Evolutionary conservation across 2,329 filamentous ascomycete genomes (phyloP), one percentile per base, ranked within the genome.

Genomic region (Aspergillus sp.): DNA sequence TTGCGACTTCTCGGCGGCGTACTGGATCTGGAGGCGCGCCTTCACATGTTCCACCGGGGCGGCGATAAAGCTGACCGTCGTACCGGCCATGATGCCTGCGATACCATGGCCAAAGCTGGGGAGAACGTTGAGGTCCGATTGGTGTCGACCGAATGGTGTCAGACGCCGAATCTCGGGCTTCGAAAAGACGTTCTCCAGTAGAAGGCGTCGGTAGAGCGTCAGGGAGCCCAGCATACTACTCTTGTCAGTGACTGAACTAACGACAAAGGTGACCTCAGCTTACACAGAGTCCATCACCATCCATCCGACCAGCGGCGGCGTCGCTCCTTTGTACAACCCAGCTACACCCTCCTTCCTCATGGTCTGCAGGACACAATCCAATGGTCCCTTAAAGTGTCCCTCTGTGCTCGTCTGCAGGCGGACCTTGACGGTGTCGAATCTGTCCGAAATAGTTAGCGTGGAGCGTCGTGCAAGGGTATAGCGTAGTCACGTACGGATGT

Each of bases 381-480:
- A 70, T 0, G 94, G 92, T 0, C 94, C 94, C 58, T 79, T 80
- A 79, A 99, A 99, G 62, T 89, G 90, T 1, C 84, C 71, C 45
- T 82, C 73, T 61, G 87, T 79, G 26, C 90, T 90, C 2, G 93
- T 97, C 71, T 99, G 94, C 16, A 99, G 79, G 30, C 94, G 90
- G 49, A 97, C 93, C 75, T 99, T 99, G 71, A 99, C 84, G 0
- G 94, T 97, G 73, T 99, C 94, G 76, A 99, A 97, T 20, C 89
- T 81, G 19, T 13, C 46, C n/a, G n/a, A 4, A 33, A 33, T 48
- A 19, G 35, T 16, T 40, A 32, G 26, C 33, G 5, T 22, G 36
- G 9, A 43, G 53, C 9, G 32, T 49, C 36, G 40, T 16, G 30
- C 43, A 19, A 14, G 3, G 43, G 17, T 20, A 9, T 17, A 24